A percentile compares a stretch with the other conserved stretches of the same genome.
phyloP scores from a whole-genome alignment of 2,329 filamentous ascomycete genomes.

The Domatiomyces catenatus region DNA sequence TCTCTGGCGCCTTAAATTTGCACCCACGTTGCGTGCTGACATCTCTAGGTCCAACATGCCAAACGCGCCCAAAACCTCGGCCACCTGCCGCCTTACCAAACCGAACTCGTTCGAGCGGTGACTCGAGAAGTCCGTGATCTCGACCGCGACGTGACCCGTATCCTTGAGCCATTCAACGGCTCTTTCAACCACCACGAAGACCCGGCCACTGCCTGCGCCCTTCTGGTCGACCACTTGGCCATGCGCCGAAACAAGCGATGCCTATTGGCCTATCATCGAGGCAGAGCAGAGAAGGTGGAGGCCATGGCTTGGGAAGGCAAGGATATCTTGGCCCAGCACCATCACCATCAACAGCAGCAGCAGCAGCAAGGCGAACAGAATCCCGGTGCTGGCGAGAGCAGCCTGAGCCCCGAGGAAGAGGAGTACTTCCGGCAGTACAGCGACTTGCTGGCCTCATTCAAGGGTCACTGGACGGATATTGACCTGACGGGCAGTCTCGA shows the following conservation, averaged over 20 bases:
- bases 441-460: conserved; percentile 86
- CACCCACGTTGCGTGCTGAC: not conserved
- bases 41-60: conserved; percentile 68
- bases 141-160: conserved; percentile 64
- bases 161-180: conserved; percentile 68
- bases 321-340: conserved; percentile 57
- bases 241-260: conserved; percentile 96
- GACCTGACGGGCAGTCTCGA: conserved; percentile 88
- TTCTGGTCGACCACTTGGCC: conserved; percentile 84
- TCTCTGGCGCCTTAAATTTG: not conserved
- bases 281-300: conserved; percentile 78
- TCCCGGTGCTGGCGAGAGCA: conserved; percentile 44
- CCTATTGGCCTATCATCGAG: conserved; percentile 82
- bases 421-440: conserved; percentile 88
- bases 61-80: conserved; percentile 80
- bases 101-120: conserved; percentile 74
- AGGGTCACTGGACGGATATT: conserved; percentile 96
- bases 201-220: conserved; percentile 68
- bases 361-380: conserved; percentile 19
- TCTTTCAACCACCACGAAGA: conserved; percentile 74
- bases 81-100: conserved; percentile 80
- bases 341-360: conserved; percentile 33
- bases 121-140: conserved; percentile 87
- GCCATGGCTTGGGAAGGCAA: conserved; percentile 83
- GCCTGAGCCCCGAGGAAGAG: conserved; percentile 85